Base-by-base conservation (phyloP, 306 rosid species). In the Glycyrrhiza uralensis region DNA sequence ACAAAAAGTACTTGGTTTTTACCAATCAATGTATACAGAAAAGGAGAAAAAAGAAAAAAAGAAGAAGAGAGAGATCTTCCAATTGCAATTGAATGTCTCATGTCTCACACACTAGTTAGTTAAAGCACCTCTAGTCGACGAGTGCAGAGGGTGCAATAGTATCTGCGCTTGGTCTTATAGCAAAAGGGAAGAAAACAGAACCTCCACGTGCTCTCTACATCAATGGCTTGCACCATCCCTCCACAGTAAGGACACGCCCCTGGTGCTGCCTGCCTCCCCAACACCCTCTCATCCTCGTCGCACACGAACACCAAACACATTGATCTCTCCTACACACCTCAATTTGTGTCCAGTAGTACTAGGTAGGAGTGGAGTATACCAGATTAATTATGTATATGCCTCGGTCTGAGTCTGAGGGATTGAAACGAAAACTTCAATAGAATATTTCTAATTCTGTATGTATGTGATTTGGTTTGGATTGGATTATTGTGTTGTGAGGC, bases 271-370 rank as follows among this genome's bases (percentile, higher is more conserved):
- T 92, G 92, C 78, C 87, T 83, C 2, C 85, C 77, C 17, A 89
- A 2, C 32, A 85, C 94, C 74, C 68, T 78, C 74, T 92, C 88
- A 0, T 89, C 84, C 54, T 86, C 71, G 59, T 86, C 94, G 30
- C 96, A 87, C 36, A 89, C 86, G 61, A 89, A 92, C 64, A 92
- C 89, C 58, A 88, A 71, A 85, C 96, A 92, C 98, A 88, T 87
- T 22, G 15, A 11, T 87, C 60, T 84, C 86, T 20, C 82, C 63
- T 13, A 3, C 6, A 11, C 18, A 23, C 41, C 3, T 42, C n/a
- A 13, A 6, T 71, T 15, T 42, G 35, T 28, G 22, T 15, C 1
- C 6, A 22, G 12, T 38, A 62, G 15, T 18, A 2, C 26, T 49
- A 46, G 23, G 26, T 49, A n/a, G n/a, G n/a, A n/a, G n/a, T n/a